These are phyloP conservation scores for Yamadazyma nakazawae DNA, from an alignment of 805 yeast genomes.

Conservation along the genomic window DNA sequence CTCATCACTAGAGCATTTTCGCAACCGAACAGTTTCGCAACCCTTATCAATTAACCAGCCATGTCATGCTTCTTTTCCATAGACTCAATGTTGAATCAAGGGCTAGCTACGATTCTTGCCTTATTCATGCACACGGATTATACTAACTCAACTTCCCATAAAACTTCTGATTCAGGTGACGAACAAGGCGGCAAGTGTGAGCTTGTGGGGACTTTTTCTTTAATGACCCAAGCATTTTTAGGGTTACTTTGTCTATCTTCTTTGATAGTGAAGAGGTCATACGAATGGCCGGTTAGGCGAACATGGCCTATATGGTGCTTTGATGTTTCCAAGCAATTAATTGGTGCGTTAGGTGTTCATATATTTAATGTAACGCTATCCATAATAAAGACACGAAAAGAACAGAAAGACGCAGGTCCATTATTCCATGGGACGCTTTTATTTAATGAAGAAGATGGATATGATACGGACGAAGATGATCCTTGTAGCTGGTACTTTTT, in stretches of 20 bases:
- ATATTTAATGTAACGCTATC: slow-evolving; percentile 71
- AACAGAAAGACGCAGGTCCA: neutral
- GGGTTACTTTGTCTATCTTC: slow-evolving; percentile 77
- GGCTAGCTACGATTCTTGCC: neutral
- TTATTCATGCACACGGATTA: neutral
- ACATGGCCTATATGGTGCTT: slow-evolving; percentile 87
- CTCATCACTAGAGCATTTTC: neutral
- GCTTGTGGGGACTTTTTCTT: slow-evolving; percentile 78
- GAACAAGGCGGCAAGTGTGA: slow-evolving; percentile 33
- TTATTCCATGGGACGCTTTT: slow-evolving; percentile 3
- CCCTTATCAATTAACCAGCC: neutral
- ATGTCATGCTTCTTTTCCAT: neutral
- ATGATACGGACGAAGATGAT: slow-evolving; percentile 18
- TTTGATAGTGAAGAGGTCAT: slow-evolving; percentile 67
- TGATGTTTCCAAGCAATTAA: slow-evolving; percentile 85
- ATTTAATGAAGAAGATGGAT: slow-evolving; percentile 28
- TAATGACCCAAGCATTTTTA: slow-evolving; percentile 69
- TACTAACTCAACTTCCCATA: neutral
- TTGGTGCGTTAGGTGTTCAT: slow-evolving; percentile 86
- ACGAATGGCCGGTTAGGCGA: slow-evolving; percentile 76
- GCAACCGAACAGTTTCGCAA: slow-evolving; percentile 4
- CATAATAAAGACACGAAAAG: slow-evolving; percentile 44
- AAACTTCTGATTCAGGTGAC: neutral
- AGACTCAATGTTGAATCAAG: neutral
- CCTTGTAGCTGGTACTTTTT: slow-evolving; percentile 96